Evolutionary conservation across 805 yeast genomes (phyloP), one percentile per base, ranked within the genome.

Genomic region (Wickerhamomyces queroliae): DNA sequence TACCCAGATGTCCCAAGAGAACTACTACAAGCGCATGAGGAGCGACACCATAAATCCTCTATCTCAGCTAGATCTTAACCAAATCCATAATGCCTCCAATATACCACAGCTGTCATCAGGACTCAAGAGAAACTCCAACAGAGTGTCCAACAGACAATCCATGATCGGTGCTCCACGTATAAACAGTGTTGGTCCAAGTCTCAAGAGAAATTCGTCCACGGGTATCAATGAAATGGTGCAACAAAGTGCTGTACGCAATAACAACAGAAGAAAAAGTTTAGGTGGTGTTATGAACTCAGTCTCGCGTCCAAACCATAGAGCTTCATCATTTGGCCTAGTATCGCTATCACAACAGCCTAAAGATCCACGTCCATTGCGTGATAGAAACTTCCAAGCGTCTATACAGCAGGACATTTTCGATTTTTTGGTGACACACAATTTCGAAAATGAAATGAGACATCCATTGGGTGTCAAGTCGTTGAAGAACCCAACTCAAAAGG

Each of bases 401-500:
- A 74, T 86, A 44, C 86, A 78, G 47, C 79, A 79, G 42, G 84
- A 83, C 37, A 71, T 88, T 15, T 74, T 71, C 52, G 81, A 79
- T 22, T 90, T 76, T 56, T 62, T 89, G 37, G 63, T 70, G 5
- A 62, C 66, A 9, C 76, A 82, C 56, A 74, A 76, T 54, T 89
- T 85, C 59, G 95, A 85, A 53, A 63, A 76, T 26, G 91, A 83
- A 42, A 80, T 79, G 69, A 80, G 78, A 49, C 86, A 82, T 46
- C 74, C 86, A 3, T 60, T 89, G 17, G 71, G 85, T 3, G 65
- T 70, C 9, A 80, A 78, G 54, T 76, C 87, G 2, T 64, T 89
- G 42, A 72, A 67, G 47, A 77, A 71, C 47, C 96, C 96, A 15
- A 88, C 96, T 0, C 96, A 89, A 54, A 85, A 83, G 53, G 95